Evolutionary conservation across 2,329 filamentous ascomycete species (phyloP).

Genomic region (Dryadomyces quercivorus): DNA sequence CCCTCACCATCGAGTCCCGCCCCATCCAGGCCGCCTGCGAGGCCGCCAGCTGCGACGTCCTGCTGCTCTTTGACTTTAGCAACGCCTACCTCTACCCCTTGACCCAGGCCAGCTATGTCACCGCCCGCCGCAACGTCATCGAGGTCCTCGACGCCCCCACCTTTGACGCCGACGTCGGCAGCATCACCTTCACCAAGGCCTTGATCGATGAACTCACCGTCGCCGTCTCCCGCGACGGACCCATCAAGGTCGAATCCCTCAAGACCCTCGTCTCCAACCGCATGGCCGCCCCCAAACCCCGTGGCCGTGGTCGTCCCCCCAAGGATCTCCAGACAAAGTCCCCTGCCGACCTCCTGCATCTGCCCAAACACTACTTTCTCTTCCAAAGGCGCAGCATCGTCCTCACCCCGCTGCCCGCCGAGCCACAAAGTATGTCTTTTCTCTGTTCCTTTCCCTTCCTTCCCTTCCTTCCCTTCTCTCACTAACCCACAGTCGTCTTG

Average conservation of each 20-base stretch:
- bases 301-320: conserved; percentile 9
- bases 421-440: conserved; percentile 7
- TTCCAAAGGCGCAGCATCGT: conserved; percentile 10
- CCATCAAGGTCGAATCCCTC: conserved; percentile 4
- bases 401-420: conserved; percentile 6
- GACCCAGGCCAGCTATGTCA: conserved; percentile 1
- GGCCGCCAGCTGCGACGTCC: conserved; percentile 7
- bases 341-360: conserved; percentile 2
- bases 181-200: conserved; percentile 7
- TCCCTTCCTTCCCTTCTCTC: background rate
- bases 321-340: conserved; percentile 6
- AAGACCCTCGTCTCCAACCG: conserved; percentile 4
- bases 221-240: background rate
- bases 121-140: conserved; percentile 5
- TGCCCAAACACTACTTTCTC: conserved; percentile 10
- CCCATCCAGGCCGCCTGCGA: conserved; percentile 10
- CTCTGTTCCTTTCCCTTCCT: background rate
- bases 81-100: conserved; percentile 6
- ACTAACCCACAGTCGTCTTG: conserved; percentile 6
- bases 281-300: conserved; percentile 6
- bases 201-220: conserved; percentile 9
- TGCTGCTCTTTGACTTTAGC: conserved; percentile 11
- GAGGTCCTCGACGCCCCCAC: conserved; percentile 10
- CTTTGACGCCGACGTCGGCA: conserved; percentile 1
- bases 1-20: conserved; percentile 1